Evolutionary conservation across 805 yeast genomes (phyloP).

Genomic region (Candida xiaguanensis): DNA sequence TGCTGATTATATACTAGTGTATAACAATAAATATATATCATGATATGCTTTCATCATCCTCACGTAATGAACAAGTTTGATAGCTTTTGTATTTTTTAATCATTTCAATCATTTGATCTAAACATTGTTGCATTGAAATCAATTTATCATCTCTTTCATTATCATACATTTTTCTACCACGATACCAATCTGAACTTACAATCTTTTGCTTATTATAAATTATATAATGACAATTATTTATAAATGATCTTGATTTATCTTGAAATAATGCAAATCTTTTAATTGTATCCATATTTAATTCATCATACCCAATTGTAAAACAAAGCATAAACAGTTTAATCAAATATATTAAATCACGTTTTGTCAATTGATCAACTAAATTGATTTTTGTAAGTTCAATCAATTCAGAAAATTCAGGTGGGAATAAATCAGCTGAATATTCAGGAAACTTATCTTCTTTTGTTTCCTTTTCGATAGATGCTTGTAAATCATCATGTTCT

Average conservation of each 20-base stretch:
- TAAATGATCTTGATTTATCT: slow-evolving; percentile 20
- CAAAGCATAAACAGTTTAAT: slow-evolving; percentile 33
- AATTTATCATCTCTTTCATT: slow-evolving; percentile 11
- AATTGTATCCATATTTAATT: slow-evolving; percentile 17
- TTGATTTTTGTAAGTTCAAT: background rate
- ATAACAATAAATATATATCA: background rate
- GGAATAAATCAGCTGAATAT: too few relatives aligned
- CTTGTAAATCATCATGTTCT: too few relatives aligned
- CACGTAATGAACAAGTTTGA: too few relatives aligned
- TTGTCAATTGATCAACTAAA: slow-evolving; percentile 21
- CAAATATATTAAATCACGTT: slow-evolving; percentile 25
- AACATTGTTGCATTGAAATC: slow-evolving; percentile 19
- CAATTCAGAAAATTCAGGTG: too few relatives aligned
- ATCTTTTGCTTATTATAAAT: slow-evolving; percentile 16
- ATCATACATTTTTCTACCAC: slow-evolving; percentile 8
- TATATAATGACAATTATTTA: slow-evolving; percentile 28
- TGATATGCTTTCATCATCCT: background rate
- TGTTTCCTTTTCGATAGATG: too few relatives aligned
- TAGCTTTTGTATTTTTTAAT: background rate
- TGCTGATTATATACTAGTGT: too few relatives aligned
- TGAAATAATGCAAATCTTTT: slow-evolving; percentile 26
- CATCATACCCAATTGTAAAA: slow-evolving; percentile 25
- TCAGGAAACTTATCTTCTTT: too few relatives aligned
- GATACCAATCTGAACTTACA: slow-evolving; percentile 6
- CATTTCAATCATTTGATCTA: slow-evolving; percentile 21